These are phyloP conservation scores for Candida succiphila DNA, from an alignment of 805 yeast species.

Conservation along the genomic window DNA sequence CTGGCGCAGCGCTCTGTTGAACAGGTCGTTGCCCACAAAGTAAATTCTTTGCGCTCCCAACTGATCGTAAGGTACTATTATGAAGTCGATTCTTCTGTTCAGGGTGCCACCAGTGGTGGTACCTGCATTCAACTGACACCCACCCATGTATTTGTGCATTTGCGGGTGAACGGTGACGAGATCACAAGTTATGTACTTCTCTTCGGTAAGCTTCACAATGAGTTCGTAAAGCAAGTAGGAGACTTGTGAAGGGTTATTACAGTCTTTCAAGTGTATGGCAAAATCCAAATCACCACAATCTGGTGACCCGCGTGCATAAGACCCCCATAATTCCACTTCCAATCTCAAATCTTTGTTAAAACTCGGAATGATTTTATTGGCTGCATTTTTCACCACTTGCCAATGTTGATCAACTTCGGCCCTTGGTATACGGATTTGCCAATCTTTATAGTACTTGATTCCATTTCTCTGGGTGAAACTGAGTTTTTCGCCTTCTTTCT, in stretches of 20 bases:
- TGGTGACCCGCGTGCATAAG: slow-evolving; percentile 37
- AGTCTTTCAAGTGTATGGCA: slow-evolving; percentile 28
- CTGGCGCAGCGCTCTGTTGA: slow-evolving; percentile 36
- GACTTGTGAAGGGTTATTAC: slow-evolving; percentile 14
- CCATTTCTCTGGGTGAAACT: slow-evolving; percentile 26
- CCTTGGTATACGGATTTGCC: slow-evolving; percentile 34
- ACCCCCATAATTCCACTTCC: slow-evolving; percentile 34
- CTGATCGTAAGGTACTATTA: slow-evolving; percentile 33
- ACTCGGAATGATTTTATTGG: not conserved
- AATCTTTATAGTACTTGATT: slow-evolving; percentile 35
- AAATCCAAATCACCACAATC: slow-evolving; percentile 46
- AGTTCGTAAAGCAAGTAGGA: slow-evolving; percentile 7
- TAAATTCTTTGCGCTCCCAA: slow-evolving; percentile 40
- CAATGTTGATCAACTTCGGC: slow-evolving; percentile 32
- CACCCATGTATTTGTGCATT: slow-evolving; percentile 25
- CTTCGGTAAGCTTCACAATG: slow-evolving; percentile 5
- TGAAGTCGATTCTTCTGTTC: slow-evolving; percentile 40
- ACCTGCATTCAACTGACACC: slow-evolving; percentile 25
- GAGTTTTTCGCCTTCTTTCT: slow-evolving; percentile 10
- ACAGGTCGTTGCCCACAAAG: slow-evolving; percentile 44
- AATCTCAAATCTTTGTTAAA: slow-evolving; percentile 24
- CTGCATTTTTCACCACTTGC: slow-evolving; percentile 19
- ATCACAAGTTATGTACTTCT: slow-evolving; percentile 13
- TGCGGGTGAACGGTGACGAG: slow-evolving; percentile 8
- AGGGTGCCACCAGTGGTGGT: too few relatives aligned